phyloP scores from a whole-genome alignment of 495 filamentous ascomycete genomes.

The Aspergillus steynii region DNA sequence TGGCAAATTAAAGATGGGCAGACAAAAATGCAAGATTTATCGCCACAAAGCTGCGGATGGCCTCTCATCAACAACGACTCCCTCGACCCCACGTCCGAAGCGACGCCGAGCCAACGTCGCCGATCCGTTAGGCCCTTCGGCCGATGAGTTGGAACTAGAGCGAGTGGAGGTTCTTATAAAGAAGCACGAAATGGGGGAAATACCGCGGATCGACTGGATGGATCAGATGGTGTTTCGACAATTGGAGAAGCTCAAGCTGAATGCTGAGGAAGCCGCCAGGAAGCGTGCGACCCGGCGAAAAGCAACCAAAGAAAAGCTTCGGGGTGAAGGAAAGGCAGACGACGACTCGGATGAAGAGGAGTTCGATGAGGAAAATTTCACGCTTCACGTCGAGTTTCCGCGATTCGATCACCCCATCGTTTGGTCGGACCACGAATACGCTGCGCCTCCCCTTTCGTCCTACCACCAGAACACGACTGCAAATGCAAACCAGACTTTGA shows the following conservation, averaged over 20 bases:
- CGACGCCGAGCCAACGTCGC: constrained; percentile 49
- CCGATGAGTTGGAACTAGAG: constrained; percentile 73
- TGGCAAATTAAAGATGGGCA: constrained; percentile 83
- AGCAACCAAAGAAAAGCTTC: constrained; percentile 27
- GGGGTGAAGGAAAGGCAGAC: constrained; percentile 15
- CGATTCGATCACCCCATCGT: constrained; percentile 96
- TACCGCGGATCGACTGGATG: constrained; percentile 89
- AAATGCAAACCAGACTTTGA: constrained; percentile 66
- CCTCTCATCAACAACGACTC: constrained; percentile 76
- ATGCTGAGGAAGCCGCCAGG: constrained; percentile 49
- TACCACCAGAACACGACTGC: constrained; percentile 61
- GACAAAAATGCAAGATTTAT: constrained; percentile 88
- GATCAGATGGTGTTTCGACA: constrained; percentile 89
- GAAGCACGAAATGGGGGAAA: constrained; percentile 97
- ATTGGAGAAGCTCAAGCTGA: constrained; percentile 71
- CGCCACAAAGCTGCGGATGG: constrained; percentile 84
- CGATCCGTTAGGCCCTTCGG: constrained; percentile 44
- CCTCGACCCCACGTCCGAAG: constrained; percentile 54
- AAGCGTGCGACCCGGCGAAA: constrained; percentile 36
- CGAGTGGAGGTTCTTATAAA: constrained; percentile 87
- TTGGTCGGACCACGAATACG: constrained; percentile 91
- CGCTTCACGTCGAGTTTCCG: constrained; percentile 86
- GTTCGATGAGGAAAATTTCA: constrained; percentile 60
- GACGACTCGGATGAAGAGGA: constrained; percentile 46
- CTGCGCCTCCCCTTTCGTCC: constrained; percentile 75